Evolutionary conservation across 2,329 filamentous ascomycete species (phyloP).

Genomic region (Cercospora beticola): DNA sequence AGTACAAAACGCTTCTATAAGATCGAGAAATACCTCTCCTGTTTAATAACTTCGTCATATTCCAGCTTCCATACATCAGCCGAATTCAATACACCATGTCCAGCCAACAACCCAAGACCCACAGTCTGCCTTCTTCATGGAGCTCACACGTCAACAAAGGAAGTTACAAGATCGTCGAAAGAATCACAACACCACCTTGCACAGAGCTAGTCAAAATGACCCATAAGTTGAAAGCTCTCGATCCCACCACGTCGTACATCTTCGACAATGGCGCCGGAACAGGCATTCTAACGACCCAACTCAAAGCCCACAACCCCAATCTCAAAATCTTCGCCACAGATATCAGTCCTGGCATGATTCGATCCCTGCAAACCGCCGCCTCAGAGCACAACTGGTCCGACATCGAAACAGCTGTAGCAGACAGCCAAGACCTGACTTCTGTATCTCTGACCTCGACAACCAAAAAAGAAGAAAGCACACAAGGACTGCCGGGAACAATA

Average conservation of each 20-base stretch:
- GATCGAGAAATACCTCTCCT: no score
- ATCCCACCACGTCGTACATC: neutral
- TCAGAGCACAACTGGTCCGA: neutral
- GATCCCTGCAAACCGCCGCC: neutral
- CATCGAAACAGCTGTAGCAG: neutral
- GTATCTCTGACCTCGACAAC: no score
- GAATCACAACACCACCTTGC: neutral
- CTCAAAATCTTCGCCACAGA: neutral
- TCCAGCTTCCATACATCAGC: no score
- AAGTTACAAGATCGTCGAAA: neutral
- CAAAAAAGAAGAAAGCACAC: no score
- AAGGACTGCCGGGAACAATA: neutral
- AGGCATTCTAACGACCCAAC: neutral
- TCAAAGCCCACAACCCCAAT: neutral
- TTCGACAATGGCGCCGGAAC: neutral
- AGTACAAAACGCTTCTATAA: no score
- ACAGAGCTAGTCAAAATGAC: neutral
- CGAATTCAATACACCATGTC: no score
- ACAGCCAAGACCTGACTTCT: neutral
- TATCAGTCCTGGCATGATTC: neutral
- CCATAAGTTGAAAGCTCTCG: neutral
- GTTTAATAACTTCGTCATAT: no score
- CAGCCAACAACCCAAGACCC: no score
- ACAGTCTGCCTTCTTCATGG: neutral
- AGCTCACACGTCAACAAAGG: neutral